These are phyloP conservation scores for Funneliformis caledonium DNA, from an alignment of 371 early-diverging fungal species.

Conservation along the genomic window DNA sequence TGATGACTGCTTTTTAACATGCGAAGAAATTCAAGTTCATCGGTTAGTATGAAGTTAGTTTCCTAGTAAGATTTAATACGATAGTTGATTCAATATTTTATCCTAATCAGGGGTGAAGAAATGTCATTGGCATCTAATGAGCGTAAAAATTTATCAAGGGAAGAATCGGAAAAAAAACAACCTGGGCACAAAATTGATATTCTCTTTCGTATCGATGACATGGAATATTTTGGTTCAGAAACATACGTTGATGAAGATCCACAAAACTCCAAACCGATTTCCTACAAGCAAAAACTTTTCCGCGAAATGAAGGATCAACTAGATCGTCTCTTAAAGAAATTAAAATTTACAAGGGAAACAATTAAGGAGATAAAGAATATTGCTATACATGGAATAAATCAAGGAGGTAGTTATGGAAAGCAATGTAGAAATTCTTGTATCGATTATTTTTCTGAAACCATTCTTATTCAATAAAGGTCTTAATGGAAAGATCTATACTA, in stretches of 20 bases:
- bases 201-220: constrained; percentile 8
- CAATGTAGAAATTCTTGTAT: background rate
- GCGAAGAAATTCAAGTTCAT: constrained; percentile 25
- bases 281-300: constrained; percentile 14
- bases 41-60: constrained; percentile 7
- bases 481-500: constrained; percentile 17
- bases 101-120: constrained; percentile 16
- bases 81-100: constrained; percentile 24
- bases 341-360: constrained; percentile 24
- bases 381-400: constrained; percentile 26
- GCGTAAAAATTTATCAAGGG: constrained; percentile 20
- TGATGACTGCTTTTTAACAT: constrained; percentile 9
- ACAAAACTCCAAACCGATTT: constrained; percentile 19
- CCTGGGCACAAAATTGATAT: constrained; percentile 18
- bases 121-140: constrained; percentile 27
- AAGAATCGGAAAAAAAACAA: constrained; percentile 23
- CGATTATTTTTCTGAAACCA: background rate
- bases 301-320: constrained; percentile 31
- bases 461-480: constrained; percentile 23
- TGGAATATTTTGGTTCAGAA: constrained; percentile 26
- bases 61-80: background rate
- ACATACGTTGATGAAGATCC: constrained; percentile 20
- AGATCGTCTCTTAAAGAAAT: constrained; percentile 18
- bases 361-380: constrained; percentile 21
- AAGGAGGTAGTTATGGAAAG: constrained; percentile 11